Conservation (phyloP, 2,329 filamentous ascomycete genomes). For the Colletotrichum sp. region DNA sequence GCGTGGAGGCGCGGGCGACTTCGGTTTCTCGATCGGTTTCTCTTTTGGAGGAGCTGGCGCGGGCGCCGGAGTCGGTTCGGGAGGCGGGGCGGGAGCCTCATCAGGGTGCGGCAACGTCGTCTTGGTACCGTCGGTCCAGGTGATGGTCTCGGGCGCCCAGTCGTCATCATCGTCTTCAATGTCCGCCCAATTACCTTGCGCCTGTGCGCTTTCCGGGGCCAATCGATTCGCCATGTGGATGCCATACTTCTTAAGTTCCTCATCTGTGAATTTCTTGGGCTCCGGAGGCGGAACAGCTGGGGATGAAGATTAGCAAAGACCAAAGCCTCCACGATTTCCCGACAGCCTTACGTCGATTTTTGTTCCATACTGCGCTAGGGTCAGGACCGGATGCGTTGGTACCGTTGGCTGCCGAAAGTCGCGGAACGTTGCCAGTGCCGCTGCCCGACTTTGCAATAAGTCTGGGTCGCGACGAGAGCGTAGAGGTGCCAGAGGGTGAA, state of each 20-base stretch:
- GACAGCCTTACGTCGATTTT: constrained; percentile 73
- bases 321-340: not conserved
- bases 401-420: constrained; percentile 54
- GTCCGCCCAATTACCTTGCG: constrained; percentile 86
- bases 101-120: constrained; percentile 72
- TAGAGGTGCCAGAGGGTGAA: constrained; percentile 48
- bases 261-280: constrained; percentile 83
- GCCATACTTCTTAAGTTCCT: constrained; percentile 85
- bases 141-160: constrained; percentile 83
- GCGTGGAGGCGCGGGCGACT: constrained; percentile 41
- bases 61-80: constrained; percentile 29
- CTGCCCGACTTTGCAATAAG: constrained; percentile 77
- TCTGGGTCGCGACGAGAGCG: constrained; percentile 66
- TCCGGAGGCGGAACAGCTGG: constrained; percentile 68
- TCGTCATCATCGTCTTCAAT: constrained; percentile 90
- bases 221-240: constrained; percentile 84
- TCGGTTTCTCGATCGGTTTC: constrained; percentile 44
- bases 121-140: constrained; percentile 89
- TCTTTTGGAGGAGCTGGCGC: constrained; percentile 30
- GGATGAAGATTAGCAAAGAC: constrained; percentile 26
- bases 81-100: constrained; percentile 40
- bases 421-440: constrained; percentile 55
- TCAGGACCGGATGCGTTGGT: constrained; percentile 70
- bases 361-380: constrained; percentile 82
- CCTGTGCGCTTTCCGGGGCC: constrained; percentile 74